Evolutionary conservation across 2,329 filamentous ascomycete species (phyloP).

Genomic region (Akanthomyces uredinophilus): DNA sequence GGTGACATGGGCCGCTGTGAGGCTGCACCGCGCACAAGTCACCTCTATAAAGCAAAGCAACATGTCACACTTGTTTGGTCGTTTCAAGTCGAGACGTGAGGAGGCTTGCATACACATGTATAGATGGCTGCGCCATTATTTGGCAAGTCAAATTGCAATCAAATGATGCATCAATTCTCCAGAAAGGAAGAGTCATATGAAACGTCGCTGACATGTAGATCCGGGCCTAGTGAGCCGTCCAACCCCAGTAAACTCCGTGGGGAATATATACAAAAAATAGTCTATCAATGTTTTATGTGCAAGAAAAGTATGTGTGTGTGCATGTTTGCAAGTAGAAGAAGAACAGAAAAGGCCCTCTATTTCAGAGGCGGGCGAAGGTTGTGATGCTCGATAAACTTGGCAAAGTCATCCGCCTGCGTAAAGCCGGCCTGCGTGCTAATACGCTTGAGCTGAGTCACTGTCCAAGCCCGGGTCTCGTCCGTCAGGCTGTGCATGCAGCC

Average conservation of each 20-base stretch:
- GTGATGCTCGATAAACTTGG: constrained; percentile 11
- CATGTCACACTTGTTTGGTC: neutral
- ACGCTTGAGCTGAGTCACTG: constrained; percentile 9
- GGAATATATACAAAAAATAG: neutral
- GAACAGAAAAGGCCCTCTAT: neutral
- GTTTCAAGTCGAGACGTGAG: neutral
- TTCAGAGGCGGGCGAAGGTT: constrained; percentile 14
- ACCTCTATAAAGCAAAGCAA: too few relatives aligned
- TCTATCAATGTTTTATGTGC: neutral
- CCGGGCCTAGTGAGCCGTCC: neutral
- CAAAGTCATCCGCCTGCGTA: constrained; percentile 13
- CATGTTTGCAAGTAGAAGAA: too few relatives aligned
- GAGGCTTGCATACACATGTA: neutral
- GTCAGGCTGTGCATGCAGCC: constrained; percentile 16
- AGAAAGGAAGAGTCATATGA: neutral
- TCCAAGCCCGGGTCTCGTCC: constrained; percentile 14
- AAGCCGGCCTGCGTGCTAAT: constrained; percentile 13
- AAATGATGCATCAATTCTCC: neutral
- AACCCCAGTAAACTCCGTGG: neutral
- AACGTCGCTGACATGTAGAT: constrained; percentile 1
- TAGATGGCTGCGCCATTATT: neutral
- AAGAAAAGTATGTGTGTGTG: neutral
- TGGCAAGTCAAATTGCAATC: neutral
- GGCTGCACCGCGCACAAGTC: too few relatives aligned
- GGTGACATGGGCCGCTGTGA: neutral